Percentiles rank a stretch among this genome's conserved stretches.
These are phyloP conservation scores for Phytophthora cryptogea DNA, from an alignment of 352 stramenopile genomes.

Conservation along the genomic window DNA sequence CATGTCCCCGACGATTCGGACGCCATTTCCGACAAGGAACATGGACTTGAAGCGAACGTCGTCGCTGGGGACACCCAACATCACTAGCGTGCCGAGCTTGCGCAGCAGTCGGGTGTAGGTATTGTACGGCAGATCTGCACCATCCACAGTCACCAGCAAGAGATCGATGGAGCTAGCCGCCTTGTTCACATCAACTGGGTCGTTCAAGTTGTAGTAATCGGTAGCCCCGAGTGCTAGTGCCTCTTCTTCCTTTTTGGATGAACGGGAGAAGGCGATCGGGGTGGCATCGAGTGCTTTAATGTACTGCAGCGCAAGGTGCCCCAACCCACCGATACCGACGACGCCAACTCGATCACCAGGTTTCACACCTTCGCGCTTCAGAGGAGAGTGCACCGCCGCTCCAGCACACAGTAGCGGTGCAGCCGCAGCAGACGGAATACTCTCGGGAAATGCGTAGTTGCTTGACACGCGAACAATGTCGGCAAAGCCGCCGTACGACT, in stretches of 20 bases:
- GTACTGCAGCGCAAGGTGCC: conserved; percentile 87
- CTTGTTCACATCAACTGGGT: conserved; percentile 37
- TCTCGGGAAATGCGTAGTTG: conserved; percentile 70
- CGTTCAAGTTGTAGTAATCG: conserved; percentile 60
- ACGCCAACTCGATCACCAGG: conserved; percentile 63
- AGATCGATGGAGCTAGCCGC: conserved; percentile 54
- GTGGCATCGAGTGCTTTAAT: conserved; percentile 65
- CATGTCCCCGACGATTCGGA: conserved; percentile 63
- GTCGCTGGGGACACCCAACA: conserved; percentile 70
- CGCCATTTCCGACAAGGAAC: conserved; percentile 41
- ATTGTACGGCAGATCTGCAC: conserved; percentile 51
- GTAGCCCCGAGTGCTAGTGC: conserved; percentile 62
- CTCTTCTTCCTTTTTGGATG: conserved; percentile 57
- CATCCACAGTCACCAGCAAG: conserved; percentile 72
- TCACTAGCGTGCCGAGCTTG: conserved; percentile 56
- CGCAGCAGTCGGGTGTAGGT: conserved; percentile 59
- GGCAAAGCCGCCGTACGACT: conserved; percentile 66
- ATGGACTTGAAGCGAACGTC: conserved; percentile 63
- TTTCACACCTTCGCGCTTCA: conserved; percentile 57
- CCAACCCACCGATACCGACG: conserved; percentile 84
- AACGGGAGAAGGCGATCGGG: conserved; percentile 69
- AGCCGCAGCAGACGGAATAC: conserved; percentile 53
- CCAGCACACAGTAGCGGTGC: conserved; percentile 86
- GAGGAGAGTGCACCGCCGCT: conserved; percentile 78
- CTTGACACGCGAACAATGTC: conserved; percentile 66